Evolutionary conservation across 1,284 basidiomycete species (phyloP).

Genomic region (Cryptococcus sp.): DNA sequence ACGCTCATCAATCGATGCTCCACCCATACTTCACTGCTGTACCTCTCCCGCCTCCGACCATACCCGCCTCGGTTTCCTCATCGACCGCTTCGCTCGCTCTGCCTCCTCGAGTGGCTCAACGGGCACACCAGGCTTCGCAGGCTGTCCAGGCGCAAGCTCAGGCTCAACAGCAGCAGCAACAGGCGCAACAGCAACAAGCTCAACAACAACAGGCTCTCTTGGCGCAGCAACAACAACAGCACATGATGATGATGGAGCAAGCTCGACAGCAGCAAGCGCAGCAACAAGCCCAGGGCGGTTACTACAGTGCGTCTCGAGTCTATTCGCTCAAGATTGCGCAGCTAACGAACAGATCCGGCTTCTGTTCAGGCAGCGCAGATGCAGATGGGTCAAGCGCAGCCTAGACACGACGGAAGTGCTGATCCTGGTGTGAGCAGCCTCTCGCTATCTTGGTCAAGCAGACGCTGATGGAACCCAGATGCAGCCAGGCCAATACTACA

Average conservation of each 20-base stretch:
- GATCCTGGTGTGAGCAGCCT: no score
- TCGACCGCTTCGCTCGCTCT: conserved; percentile 35
- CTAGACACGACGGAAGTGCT: no score
- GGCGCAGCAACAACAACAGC: conserved; percentile 27
- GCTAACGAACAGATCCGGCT: conserved; percentile 11
- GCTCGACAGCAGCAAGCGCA: conserved; percentile 25
- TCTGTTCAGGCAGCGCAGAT: conserved; percentile 44
- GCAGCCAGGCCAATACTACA: conserved; percentile 9
- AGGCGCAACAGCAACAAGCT: conserved; percentile 39
- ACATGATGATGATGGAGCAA: conserved; percentile 29
- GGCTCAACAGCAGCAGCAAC: conserved; percentile 32
- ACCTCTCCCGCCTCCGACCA: conserved; percentile 36
- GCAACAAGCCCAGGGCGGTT: conserved; percentile 20
- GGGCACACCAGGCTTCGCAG: conserved; percentile 35
- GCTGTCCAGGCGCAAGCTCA: conserved; percentile 38
- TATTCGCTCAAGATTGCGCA: not conserved
- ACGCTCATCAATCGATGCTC: conserved; percentile 82
- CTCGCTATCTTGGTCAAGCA: no score
- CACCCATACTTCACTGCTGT: conserved; percentile 82
- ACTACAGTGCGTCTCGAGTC: conserved; percentile 27
- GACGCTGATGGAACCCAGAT: no score
- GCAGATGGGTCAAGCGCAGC: conserved; percentile 35
- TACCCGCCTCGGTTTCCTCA: conserved; percentile 24
- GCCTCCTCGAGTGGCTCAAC: conserved; percentile 37
- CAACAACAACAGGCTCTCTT: conserved; percentile 39